A percentile compares a stretch with the other conserved stretches of the same genome.
Conservation (phyloP, 2,329 filamentous ascomycete genomes). For the Aspergillus sp. region DNA sequence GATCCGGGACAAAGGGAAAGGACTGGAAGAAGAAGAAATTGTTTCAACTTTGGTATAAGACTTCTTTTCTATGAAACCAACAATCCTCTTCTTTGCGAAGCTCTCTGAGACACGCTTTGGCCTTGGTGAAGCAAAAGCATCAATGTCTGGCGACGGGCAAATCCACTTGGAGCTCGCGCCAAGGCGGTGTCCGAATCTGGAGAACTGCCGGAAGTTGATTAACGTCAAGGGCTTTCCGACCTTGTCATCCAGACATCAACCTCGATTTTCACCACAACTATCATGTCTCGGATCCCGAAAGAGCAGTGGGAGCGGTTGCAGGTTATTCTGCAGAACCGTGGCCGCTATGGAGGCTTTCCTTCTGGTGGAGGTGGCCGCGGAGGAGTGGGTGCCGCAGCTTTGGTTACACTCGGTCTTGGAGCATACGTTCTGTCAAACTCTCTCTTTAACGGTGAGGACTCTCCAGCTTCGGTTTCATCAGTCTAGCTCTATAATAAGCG, state of each 20-base stretch:
- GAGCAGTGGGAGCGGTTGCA: constrained; percentile 68
- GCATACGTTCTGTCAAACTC: constrained; percentile 53
- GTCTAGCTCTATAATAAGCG: not conserved
- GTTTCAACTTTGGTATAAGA: not conserved
- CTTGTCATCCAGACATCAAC: constrained; percentile 25
- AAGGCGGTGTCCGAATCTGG: constrained; percentile 28
- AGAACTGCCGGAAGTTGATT: constrained; percentile 18
- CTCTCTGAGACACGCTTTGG: not conserved
- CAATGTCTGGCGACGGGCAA: not conserved
- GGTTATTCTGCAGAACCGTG: constrained; percentile 58
- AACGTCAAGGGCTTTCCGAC: constrained; percentile 25
- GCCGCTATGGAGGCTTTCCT: constrained; percentile 44
- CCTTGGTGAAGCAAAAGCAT: not conserved
- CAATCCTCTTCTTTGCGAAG: not conserved
- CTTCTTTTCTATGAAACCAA: not conserved
- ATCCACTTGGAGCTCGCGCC: constrained; percentile 1
- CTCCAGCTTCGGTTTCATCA: not conserved
- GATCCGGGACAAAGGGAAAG: not conserved
- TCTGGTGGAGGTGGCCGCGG: constrained; percentile 54
- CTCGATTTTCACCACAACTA: constrained; percentile 26
- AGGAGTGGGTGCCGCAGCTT: constrained; percentile 53
- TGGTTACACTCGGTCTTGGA: constrained; percentile 53
- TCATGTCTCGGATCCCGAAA: constrained; percentile 57
- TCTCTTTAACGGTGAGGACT: constrained; percentile 63
- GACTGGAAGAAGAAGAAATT: not conserved